Evolutionary conservation across 495 filamentous ascomycete genomes (phyloP), one percentile per base, ranked within the genome.

Genomic region (Neurospora tetraspora): DNA sequence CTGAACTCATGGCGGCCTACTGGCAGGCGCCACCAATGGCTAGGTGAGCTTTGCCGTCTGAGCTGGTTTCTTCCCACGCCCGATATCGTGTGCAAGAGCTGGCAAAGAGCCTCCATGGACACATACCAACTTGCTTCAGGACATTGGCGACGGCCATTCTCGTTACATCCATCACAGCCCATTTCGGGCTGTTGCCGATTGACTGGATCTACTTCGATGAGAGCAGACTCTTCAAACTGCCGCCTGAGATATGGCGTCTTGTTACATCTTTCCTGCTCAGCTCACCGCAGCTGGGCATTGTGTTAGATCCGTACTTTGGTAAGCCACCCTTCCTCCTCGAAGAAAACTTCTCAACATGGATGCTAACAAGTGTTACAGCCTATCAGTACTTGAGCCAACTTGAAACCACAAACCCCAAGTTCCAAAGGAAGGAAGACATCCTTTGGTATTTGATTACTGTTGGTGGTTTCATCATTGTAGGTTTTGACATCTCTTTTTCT

Each of bases 251-350:
- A 73, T 85, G 84, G 79, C 81, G 82, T 70, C 77, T 94, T 3
- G 80, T 89, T 42, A 91, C 92, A 12, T 83, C 86, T 47, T 97
- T 96, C 82, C 80, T 94, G 43, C 79, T 97, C 71, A 94, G 91
- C 14, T 85, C 88, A 39, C 82, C 85, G 18, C 73, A 87, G 39
- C 76, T 95, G 70, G 80, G 79, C 65, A 91, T 97, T 68, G 73
- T 97, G 42, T 84, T 96, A 78, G 93, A 98, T 82, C 90, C 94
- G 36, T 96, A 93, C 82, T 92, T 94, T 78, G 79, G 91, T 94
- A 88, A 78, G 89, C 47, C 23, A 11, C 23, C 69, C 69, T 42
- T 36, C 31, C 38, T 36, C 31, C 38, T 39, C 73, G 47, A 73
- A 70, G 53, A 72, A 20, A 31, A 65, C 53, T 65, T 65, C 27